A percentile compares a stretch with the other conserved stretches of the same genome.
phyloP scores from a whole-genome alignment of 75 land plant genomes.

The Gnetum montanum region DNA sequence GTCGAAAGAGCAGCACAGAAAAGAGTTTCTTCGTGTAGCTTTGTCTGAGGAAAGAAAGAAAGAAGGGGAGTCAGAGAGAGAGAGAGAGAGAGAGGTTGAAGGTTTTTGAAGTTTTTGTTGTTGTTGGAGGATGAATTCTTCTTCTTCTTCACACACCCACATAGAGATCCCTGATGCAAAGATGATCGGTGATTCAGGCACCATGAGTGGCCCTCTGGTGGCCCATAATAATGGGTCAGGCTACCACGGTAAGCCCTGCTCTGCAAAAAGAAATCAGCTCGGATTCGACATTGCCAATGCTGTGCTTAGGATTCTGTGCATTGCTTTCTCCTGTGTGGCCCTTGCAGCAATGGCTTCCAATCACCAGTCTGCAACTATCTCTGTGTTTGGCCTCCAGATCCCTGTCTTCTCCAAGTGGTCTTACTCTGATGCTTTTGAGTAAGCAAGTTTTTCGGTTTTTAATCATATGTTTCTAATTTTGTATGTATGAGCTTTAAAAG shows the following conservation, averaged over 20 bases:
- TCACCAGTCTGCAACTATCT: conserved; percentile 16
- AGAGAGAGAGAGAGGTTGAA: too few species aligned
- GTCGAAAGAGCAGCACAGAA: too few species aligned
- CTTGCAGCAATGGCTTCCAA: conserved; percentile 34
- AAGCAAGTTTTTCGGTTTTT: conserved; percentile 3
- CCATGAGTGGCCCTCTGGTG: conserved; percentile 14
- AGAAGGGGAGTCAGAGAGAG: too few species aligned
- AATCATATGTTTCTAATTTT: too few species aligned
- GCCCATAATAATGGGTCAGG: not conserved
- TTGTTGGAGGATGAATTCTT: too few species aligned
- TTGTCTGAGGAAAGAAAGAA: too few species aligned
- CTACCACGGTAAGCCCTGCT: not conserved
- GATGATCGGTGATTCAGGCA: conserved; percentile 5
- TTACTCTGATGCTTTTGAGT: conserved; percentile 54
- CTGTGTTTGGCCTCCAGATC: conserved; percentile 35
- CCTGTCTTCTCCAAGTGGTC: conserved; percentile 51
- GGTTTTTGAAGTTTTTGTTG: too few species aligned
- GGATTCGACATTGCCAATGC: conserved; percentile 6
- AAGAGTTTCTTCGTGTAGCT: too few species aligned
- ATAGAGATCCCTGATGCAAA: conserved; percentile 15
- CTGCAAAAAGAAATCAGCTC: not conserved
- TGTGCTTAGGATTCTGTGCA: conserved; percentile 16
- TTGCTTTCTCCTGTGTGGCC: conserved; percentile 14
- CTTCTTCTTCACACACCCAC: conserved; percentile 9
- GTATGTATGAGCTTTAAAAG: not conserved